Evolutionary conservation across 2,329 filamentous ascomycete species (phyloP), one percentile per base, ranked within the genome.

Genomic region (Pestalotiopsis sp.): DNA sequence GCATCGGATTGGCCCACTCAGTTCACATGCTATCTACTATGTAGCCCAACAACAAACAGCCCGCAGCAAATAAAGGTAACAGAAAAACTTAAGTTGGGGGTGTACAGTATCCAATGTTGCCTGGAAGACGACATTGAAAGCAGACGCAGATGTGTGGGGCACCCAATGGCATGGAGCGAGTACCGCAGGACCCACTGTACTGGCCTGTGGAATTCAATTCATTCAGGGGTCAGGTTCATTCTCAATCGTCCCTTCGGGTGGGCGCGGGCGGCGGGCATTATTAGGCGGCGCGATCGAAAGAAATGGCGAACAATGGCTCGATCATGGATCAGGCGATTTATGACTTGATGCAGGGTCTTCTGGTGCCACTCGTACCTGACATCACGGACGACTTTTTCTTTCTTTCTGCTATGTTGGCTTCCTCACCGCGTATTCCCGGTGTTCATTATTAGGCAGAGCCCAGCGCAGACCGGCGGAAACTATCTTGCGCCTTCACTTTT

Each of bases 281-380:
- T 35, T 35, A 10, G 30, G 30, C 30, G 30, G 30, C 11, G 14
- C 44, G 52, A 66, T 55, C 62, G 30, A 65, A 59, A 20, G 52
- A 66, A 58, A 48, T 66, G 40, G 52, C 35, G 11, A 59, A 10
- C 10, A 40, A 66, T 66, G 39, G 64, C 40, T 57, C 39, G 64
- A 66, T 66, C 40, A 66, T 59, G 20, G 48, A 66, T 66, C 64
- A 66, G 64, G 30, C 64, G 64, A 66, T 66, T 66, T 59, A 59
- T 66, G 64, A 66, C 39, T 66, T 66, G 64, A 66, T 66, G 22
- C 64, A 59, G 35, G 64, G 64, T 40, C 64, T 66, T 66, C 64
- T 66, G 52, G 64, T 59, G 64, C 44, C 40, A 66, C 57, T 6
- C 14, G 52, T n/a, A 30, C 38, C 60, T 63, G 60, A 63, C 60